Conservation (phyloP, 2,329 filamentous ascomycete species). For the Venturia carpophila region DNA sequence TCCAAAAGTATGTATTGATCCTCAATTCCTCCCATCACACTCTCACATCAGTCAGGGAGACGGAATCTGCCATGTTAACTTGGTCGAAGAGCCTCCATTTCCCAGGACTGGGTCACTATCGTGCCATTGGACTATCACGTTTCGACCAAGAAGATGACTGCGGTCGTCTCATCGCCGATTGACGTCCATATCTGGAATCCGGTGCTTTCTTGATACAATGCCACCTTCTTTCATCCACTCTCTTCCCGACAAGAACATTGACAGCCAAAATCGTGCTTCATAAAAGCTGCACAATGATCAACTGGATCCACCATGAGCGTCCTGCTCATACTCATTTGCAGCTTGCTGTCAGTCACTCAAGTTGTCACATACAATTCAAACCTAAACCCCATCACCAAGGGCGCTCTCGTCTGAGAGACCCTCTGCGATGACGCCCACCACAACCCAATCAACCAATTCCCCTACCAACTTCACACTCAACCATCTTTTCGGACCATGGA, state of each 20-base stretch:
- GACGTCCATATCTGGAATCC: neutral
- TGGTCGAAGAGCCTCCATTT: too few relatives aligned
- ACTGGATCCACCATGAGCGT: neutral
- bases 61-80: too few relatives aligned
- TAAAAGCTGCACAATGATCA: neutral
- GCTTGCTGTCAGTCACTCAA: neutral
- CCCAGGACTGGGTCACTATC: neutral
- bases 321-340: neutral
- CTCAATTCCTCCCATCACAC: too few relatives aligned
- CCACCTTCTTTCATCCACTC: neutral
- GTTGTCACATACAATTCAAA: neutral
- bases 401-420: neutral
- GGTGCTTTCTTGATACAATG: neutral
- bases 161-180: neutral
- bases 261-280: neutral
- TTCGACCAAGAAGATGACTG: neutral
- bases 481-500: too few relatives aligned
- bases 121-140: neutral
- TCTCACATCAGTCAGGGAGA: too few relatives aligned
- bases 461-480: too few relatives aligned
- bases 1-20: too few relatives aligned
- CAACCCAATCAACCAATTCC: neutral
- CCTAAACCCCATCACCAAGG: neutral
- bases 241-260: neutral
- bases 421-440: conserved; percentile 1